Evolutionary conservation across 768 basidiomycete species (phyloP).

Genomic region (Xerocomellus dryophilus): DNA sequence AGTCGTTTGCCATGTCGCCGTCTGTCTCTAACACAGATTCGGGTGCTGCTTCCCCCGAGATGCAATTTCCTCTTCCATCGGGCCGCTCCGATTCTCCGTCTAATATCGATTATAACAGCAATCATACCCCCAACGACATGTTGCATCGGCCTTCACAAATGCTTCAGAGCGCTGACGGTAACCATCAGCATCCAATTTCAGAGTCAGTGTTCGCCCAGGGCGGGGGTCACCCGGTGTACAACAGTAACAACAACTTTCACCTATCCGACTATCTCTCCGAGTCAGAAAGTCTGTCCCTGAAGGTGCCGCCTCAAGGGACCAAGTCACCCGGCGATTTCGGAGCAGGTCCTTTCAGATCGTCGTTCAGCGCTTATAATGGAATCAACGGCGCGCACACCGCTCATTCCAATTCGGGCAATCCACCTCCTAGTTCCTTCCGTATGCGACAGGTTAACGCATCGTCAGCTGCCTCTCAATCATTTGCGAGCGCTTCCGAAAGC

Average conservation of each 20-base stretch:
- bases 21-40: slow-evolving; percentile 55
- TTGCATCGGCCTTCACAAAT: slow-evolving; percentile 26
- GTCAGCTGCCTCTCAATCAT: slow-evolving; percentile 27
- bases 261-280: slow-evolving; percentile 36
- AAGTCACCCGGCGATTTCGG: slow-evolving; percentile 36
- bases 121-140: slow-evolving; percentile 36
- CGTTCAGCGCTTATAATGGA: slow-evolving; percentile 34
- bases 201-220: slow-evolving; percentile 32
- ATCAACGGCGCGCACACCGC: slow-evolving; percentile 23
- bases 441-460: slow-evolving; percentile 35
- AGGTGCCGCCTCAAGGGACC: slow-evolving; percentile 28
- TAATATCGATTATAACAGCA: slow-evolving; percentile 37
- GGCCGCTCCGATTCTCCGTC: slow-evolving; percentile 53
- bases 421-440: slow-evolving; percentile 34
- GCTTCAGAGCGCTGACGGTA: slow-evolving; percentile 29
- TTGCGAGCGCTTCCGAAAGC: slow-evolving; percentile 23
- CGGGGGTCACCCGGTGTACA: slow-evolving; percentile 40
- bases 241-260: slow-evolving; percentile 35
- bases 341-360: slow-evolving; percentile 35
- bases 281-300: slow-evolving; percentile 32
- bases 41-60: slow-evolving; percentile 46
- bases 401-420: slow-evolving; percentile 28
- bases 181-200: slow-evolving; percentile 32
- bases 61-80: slow-evolving; percentile 49
- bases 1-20: slow-evolving; percentile 44